These are phyloP conservation scores for Septoria petroselini DNA, from an alignment of 2,329 filamentous ascomycete species.

Conservation along the genomic window DNA sequence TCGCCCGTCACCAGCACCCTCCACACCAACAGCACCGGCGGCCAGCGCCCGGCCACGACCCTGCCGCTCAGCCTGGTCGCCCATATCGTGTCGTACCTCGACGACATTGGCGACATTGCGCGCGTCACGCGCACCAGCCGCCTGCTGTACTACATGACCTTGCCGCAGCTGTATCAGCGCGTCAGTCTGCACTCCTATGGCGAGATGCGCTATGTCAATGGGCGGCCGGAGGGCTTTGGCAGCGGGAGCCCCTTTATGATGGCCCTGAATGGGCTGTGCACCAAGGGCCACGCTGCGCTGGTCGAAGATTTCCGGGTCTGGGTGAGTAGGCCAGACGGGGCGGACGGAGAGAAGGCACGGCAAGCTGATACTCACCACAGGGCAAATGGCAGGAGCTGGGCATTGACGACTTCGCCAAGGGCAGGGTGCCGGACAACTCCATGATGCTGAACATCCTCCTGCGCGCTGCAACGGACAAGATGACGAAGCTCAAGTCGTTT, in stretches of 20 bases:
- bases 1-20: slow-evolving; percentile 26
- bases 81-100: slow-evolving; percentile 56
- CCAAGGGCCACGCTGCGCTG: slow-evolving; percentile 52
- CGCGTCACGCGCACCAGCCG: slow-evolving; percentile 59
- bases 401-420: slow-evolving; percentile 56
- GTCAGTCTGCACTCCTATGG: slow-evolving; percentile 58
- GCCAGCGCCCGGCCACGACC: slow-evolving; percentile 20
- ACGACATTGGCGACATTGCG: slow-evolving; percentile 58
- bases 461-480: slow-evolving; percentile 58
- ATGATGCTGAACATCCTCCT: slow-evolving; percentile 63
- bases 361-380: slow-evolving; percentile 4
- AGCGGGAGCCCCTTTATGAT: slow-evolving; percentile 61
- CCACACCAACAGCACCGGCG: slow-evolving; percentile 7
- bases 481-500: slow-evolving; percentile 55
- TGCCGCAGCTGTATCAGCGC: slow-evolving; percentile 58
- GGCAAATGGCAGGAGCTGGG: slow-evolving; percentile 59
- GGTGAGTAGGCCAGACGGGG: slow-evolving; percentile 1
- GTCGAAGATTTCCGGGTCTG: slow-evolving; percentile 53
- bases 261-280: slow-evolving; percentile 61
- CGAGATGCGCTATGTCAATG: slow-evolving; percentile 57
- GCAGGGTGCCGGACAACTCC: slow-evolving; percentile 60
- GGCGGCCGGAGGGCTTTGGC: slow-evolving; percentile 59
- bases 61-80: slow-evolving; percentile 60
- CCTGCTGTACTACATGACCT: slow-evolving; percentile 62
- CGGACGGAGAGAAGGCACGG: not conserved